Base-by-base conservation (phyloP, 2,329 filamentous ascomycete species). In the Xylariales sp. region DNA sequence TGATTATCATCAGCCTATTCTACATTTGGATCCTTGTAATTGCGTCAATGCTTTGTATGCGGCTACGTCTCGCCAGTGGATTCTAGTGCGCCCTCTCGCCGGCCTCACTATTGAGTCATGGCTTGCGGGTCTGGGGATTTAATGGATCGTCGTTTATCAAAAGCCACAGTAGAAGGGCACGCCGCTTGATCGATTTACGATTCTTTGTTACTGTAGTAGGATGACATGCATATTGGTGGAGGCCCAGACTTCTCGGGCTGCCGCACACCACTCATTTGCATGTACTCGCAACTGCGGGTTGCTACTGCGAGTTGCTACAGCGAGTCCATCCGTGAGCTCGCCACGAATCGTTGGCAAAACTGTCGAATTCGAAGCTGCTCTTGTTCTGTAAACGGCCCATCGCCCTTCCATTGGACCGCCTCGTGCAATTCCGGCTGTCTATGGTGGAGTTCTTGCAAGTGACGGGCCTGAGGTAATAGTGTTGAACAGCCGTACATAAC, bases 1-100 rank as follows among this genome's bases (percentile, higher is more conserved):
- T 43, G 40, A 47, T 46, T 51, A 46, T 51, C 44, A 39, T 31
- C 31, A 27, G 19, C 14, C 43, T 43, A 38, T 38, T 42, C 44
- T 36, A 12, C 44, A 45, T 50, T 38, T 38, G 19, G 38, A 56
- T 46, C 55, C 60, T 60, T 62, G 60, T 51, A 59, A 46, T 45
- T 62, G 60, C 61, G 58, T 65, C 61, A 65, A 65, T 65, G 63
- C 62, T 55, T 63, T 65, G 52, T 50, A 56, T 63, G 60, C 59
- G 57, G 46, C 46, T 46, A 40, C 43, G 18, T 38, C 40, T 18
- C 42, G 37, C 38, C 43, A 19, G 46, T 32, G 29, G 29, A 16
- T 32, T 32, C 15, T 9, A 32, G 31, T 18, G 5, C 20, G 18
- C 14, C 9, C 9, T 10, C 9, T 9, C 32, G 24, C 31, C 31